Conservation (phyloP, 495 filamentous ascomycete species). For the Penicillium longicatenatum region DNA sequence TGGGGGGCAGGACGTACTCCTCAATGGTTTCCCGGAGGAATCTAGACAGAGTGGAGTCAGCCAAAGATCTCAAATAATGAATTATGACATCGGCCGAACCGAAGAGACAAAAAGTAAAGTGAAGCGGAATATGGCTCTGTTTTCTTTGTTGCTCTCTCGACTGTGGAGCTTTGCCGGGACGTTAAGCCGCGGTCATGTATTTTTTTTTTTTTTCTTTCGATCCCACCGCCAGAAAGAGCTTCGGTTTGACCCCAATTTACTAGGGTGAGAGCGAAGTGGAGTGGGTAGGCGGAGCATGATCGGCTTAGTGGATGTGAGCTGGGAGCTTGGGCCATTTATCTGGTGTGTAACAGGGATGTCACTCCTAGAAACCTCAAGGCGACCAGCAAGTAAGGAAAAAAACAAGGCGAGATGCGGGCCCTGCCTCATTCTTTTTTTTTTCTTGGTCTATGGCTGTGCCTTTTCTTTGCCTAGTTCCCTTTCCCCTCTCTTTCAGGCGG, state of each 20-base stretch:
- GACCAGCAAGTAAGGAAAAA: conserved; percentile 13
- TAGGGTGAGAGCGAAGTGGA: conserved; percentile 24
- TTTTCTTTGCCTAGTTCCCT: conserved; percentile 1
- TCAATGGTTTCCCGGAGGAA: conserved; percentile 73
- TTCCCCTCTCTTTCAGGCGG: conserved; percentile 9
- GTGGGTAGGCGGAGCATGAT: conserved; percentile 29
- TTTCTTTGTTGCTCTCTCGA: conserved; percentile 17
- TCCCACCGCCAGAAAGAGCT: conserved; percentile 14
- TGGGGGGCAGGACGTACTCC: conserved; percentile 63
- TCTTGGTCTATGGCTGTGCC: not conserved
- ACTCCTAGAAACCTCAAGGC: conserved; percentile 12
- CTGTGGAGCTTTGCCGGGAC: conserved; percentile 26
- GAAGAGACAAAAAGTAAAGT: conserved; percentile 11
- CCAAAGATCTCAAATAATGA: conserved; percentile 19
- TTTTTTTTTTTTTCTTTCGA: conserved; percentile 8
- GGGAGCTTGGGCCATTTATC: conserved; percentile 43
- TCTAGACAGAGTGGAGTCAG: conserved; percentile 48
- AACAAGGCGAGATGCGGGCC: conserved; percentile 7
- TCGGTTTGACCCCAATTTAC: conserved; percentile 13
- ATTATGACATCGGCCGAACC: conserved; percentile 22
- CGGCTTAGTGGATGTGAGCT: conserved; percentile 27
- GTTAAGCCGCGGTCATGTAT: conserved; percentile 11
- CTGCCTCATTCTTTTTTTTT: conserved; percentile 8
- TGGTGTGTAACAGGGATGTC: conserved; percentile 21
- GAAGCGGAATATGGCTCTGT: conserved; percentile 12